Conservation (phyloP, 2,329 filamentous ascomycete species). For the Neoarthrinium moseri region DNA sequence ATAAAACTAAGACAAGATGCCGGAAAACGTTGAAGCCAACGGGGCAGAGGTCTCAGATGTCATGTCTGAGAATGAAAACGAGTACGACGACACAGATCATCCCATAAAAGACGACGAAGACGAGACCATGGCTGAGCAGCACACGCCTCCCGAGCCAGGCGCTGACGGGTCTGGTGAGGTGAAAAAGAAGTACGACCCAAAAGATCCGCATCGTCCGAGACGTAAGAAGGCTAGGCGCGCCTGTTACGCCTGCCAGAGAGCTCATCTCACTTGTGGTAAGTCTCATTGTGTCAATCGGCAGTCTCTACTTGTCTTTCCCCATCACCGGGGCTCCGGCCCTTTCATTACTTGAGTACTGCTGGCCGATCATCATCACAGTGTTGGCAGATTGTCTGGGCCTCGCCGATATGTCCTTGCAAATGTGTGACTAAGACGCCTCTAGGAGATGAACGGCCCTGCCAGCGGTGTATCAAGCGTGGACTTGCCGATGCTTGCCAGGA, state of each 20-base stretch:
- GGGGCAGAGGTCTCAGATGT: conserved; percentile 56
- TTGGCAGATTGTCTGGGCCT: too few species aligned
- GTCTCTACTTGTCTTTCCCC: conserved; percentile 6
- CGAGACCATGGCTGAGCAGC: conserved; percentile 52
- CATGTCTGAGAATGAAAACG: conserved; percentile 60
- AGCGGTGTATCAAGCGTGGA: conserved; percentile 90
- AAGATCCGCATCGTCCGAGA: conserved; percentile 84
- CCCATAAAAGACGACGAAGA: conserved; percentile 44
- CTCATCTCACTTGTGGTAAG: conserved; percentile 98
- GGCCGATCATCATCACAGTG: too few species aligned
- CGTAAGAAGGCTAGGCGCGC: conserved; percentile 95
- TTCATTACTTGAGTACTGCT: too few species aligned
- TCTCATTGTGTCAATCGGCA: too few species aligned
- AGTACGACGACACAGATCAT: conserved; percentile 47
- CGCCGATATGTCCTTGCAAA: too few species aligned
- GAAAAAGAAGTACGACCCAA: conserved; percentile 74
- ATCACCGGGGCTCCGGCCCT: too few species aligned
- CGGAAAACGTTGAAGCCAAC: conserved; percentile 52
- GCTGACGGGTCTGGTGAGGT: conserved; percentile 46
- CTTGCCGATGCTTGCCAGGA: conserved; percentile 91
- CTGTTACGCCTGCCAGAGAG: conserved; percentile 94
- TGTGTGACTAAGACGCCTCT: conserved; percentile 25
- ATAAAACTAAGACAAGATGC: conserved; percentile 57
- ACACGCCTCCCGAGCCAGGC: conserved; percentile 39
- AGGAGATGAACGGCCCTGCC: conserved; percentile 95